Conservation (phyloP, 306 rosid species). For the Prunus padus region DNA sequence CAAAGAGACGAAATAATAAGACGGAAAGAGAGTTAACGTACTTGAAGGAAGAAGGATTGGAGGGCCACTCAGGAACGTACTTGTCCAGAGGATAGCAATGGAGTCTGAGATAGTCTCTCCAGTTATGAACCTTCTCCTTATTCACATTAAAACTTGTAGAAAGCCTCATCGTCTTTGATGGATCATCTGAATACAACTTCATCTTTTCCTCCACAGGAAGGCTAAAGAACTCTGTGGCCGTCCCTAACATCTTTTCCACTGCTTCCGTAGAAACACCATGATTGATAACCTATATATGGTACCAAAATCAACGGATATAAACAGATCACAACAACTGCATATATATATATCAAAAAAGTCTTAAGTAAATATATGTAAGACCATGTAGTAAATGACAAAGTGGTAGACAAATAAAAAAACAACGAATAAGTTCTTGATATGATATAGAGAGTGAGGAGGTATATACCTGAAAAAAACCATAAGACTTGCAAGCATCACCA, state of each 20-base stretch:
- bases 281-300: slow-evolving; percentile 59
- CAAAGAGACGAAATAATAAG: not conserved
- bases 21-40: slow-evolving; percentile 15
- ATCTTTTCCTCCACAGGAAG: slow-evolving; percentile 79
- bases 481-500: slow-evolving; percentile 64
- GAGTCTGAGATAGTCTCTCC: slow-evolving; percentile 94
- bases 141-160: slow-evolving; percentile 80
- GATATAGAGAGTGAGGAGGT: not conserved
- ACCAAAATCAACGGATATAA: not conserved
- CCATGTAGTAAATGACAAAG: too few species aligned
- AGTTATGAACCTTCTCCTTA: slow-evolving; percentile 71
- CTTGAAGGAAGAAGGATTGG: slow-evolving; percentile 78
- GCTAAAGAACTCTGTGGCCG: slow-evolving; percentile 61
- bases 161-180: slow-evolving; percentile 69
- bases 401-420: too few species aligned
- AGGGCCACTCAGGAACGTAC: slow-evolving; percentile 77
- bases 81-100: slow-evolving; percentile 79
- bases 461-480: slow-evolving; percentile 83
- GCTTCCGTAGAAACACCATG: slow-evolving; percentile 64
- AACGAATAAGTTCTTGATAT: too few species aligned
- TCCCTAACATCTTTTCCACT: slow-evolving; percentile 44
- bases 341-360: too few species aligned
- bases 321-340: not conserved
- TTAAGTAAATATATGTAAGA: too few species aligned
- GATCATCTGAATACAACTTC: slow-evolving; percentile 87